Conservation (phyloP, 257 asterid genomes). For the Fraxinus americana region DNA sequence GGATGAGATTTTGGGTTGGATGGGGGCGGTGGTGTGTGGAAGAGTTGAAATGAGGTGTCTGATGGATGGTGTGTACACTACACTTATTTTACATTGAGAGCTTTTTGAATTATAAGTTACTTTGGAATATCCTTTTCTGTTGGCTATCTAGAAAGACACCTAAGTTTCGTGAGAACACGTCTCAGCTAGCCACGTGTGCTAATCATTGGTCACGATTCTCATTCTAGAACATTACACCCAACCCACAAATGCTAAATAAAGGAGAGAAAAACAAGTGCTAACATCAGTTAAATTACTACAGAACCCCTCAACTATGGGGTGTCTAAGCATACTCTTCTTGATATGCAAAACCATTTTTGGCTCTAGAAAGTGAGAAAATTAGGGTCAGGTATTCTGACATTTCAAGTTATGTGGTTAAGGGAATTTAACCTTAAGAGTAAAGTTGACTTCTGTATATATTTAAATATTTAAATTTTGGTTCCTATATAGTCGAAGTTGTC, state of each 20-base stretch:
- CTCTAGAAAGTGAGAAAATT: too few relatives aligned
- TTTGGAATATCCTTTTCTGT: slow-evolving; percentile 20
- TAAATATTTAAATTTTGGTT: too few relatives aligned
- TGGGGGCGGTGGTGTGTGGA: neutral
- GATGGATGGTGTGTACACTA: neutral
- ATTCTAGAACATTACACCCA: neutral
- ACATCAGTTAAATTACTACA: neutral
- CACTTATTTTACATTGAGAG: neutral
- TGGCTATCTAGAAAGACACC: slow-evolving; percentile 38
- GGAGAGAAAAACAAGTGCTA: neutral
- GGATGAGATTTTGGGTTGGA: too few relatives aligned
- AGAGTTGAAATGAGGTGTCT: neutral
- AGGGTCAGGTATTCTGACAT: too few relatives aligned
- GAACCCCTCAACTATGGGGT: neutral
- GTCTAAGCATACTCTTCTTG: neutral
- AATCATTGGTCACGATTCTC: neutral
- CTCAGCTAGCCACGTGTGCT: slow-evolving; percentile 28
- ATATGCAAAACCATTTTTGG: too few relatives aligned
- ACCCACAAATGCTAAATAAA: neutral
- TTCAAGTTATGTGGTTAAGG: too few relatives aligned
- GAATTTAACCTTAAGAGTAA: too few relatives aligned
- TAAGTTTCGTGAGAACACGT: slow-evolving; percentile 5
- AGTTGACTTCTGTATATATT: too few relatives aligned
- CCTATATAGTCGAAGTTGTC: too few relatives aligned
- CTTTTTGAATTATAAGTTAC: neutral